These are phyloP conservation scores for Saraca asoca DNA, from an alignment of 331 rosid species.

Conservation along the genomic window DNA sequence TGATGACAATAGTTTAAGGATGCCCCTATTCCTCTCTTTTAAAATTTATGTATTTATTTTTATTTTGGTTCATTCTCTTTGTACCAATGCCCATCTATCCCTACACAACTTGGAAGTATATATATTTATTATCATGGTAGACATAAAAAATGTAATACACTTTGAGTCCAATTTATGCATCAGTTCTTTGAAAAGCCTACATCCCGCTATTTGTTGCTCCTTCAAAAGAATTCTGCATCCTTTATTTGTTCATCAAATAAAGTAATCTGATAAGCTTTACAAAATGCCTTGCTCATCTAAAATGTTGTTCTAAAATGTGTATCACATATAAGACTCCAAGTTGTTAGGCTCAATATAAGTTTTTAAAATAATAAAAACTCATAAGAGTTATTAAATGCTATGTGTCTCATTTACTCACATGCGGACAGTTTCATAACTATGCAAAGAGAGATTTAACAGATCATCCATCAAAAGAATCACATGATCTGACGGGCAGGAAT, in stretches of 20 bases:
- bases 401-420: conserved; percentile 59
- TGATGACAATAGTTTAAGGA: conserved; percentile 4
- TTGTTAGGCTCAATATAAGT: not conserved
- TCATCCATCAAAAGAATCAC: conserved; percentile 80
- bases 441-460: conserved; percentile 71
- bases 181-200: conserved; percentile 19
- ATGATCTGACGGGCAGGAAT: conserved; percentile 70
- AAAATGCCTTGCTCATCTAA: conserved; percentile 13
- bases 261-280: not conserved
- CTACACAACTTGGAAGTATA: conserved; percentile 12
- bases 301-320: not conserved
- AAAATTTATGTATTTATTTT: too few species aligned
- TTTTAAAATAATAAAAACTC: conserved; percentile 2
- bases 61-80: not conserved
- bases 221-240: conserved; percentile 28
- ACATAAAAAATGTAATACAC: conserved; percentile 19
- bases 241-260: conserved; percentile 21
- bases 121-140: conserved; percentile 3
- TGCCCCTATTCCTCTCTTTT: not conserved
- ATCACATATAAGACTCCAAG: conserved; percentile 13
- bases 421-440: conserved; percentile 95
- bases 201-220: conserved; percentile 17
- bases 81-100: conserved; percentile 17
- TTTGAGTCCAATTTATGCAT: conserved; percentile 6
- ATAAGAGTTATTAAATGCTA: not conserved